These are phyloP conservation scores for Mycosphaerella sp. DNA, from an alignment of 2,329 filamentous ascomycete species.

Conservation along the genomic window DNA sequence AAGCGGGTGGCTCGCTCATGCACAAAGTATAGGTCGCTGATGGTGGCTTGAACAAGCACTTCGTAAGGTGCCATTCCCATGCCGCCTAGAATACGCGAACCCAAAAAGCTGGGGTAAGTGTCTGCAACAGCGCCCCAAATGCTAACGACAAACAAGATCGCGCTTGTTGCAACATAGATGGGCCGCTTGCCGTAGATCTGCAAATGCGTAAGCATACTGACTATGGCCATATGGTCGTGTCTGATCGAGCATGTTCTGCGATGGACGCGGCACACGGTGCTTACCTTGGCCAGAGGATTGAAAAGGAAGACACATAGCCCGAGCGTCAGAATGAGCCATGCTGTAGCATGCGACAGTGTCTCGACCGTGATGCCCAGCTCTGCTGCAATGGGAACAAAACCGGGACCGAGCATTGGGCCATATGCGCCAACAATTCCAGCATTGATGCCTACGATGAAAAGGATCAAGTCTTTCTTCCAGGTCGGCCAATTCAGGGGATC, in stretches of 20 bases:
- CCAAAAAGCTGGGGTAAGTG: slow-evolving; percentile 43
- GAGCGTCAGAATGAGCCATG: slow-evolving; percentile 46
- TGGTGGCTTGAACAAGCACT: slow-evolving; percentile 47
- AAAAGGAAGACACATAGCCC: slow-evolving; percentile 45
- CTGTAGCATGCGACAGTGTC: slow-evolving; percentile 42
- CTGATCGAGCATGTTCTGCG: too few species aligned
- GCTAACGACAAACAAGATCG: slow-evolving; percentile 43
- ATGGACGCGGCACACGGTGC: too few species aligned
- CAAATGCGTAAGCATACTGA: too few species aligned
- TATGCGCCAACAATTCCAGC: slow-evolving; percentile 47
- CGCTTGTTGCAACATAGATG: slow-evolving; percentile 43
- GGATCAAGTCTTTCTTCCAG: slow-evolving; percentile 44
- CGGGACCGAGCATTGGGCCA: slow-evolving; percentile 47
- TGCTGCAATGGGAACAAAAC: slow-evolving; percentile 43
- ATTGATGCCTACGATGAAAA: slow-evolving; percentile 42
- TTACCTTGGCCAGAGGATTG: slow-evolving; percentile 43
- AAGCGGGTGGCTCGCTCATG: slow-evolving; percentile 38
- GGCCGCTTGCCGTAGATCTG: slow-evolving; percentile 45
- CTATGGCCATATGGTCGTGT: too few species aligned
- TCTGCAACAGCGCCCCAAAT: slow-evolving; percentile 44
- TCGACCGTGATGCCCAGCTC: slow-evolving; percentile 42
- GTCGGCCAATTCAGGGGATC: slow-evolving; percentile 45
- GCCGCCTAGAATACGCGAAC: slow-evolving; percentile 42
- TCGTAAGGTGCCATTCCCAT: slow-evolving; percentile 49
- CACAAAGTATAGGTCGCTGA: slow-evolving; percentile 40